phyloP scores from a whole-genome alignment of 495 filamentous ascomycete genomes.

The Paragyromitra xinjiangensis region DNA sequence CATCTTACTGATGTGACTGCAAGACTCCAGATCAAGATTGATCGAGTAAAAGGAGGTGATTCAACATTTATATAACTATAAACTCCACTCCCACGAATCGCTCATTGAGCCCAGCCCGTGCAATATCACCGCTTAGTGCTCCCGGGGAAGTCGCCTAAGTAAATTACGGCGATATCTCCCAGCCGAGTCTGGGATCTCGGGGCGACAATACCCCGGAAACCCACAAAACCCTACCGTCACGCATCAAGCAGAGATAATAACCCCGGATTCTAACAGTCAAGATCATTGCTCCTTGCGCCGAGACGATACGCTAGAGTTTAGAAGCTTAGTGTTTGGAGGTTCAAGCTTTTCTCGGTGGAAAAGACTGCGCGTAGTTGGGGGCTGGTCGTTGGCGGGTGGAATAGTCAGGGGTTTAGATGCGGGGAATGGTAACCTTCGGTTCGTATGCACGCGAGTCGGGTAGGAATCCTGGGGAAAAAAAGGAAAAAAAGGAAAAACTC shows the following conservation, averaged over 20 bases:
- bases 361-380: slow-evolving; percentile 1
- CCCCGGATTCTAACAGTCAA: neutral
- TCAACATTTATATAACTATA: slow-evolving; percentile 34
- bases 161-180: slow-evolving; percentile 26
- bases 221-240: neutral
- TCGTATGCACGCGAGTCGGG: slow-evolving; percentile 15
- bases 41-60: slow-evolving; percentile 14
- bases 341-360: slow-evolving; percentile 31
- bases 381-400: slow-evolving; percentile 5
- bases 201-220: slow-evolving; percentile 40
- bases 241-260: neutral
- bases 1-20: slow-evolving; percentile 17
- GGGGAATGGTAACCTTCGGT: slow-evolving; percentile 9
- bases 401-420: slow-evolving; percentile 5
- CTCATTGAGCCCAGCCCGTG: neutral
- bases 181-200: slow-evolving; percentile 31
- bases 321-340: slow-evolving; percentile 3
- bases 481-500: slow-evolving; percentile 25
- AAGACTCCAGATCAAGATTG: neutral
- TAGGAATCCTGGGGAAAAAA: slow-evolving; percentile 19
- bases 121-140: neutral
- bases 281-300: neutral
- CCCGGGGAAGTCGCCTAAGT: slow-evolving; percentile 12
- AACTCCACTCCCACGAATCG: neutral
- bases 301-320: neutral